A percentile compares a stretch with the other conserved stretches of the same genome.
These are phyloP conservation scores for Pilobolus umbonatus DNA, from an alignment of 192 early-diverging fungal species.

Conservation along the genomic window DNA sequence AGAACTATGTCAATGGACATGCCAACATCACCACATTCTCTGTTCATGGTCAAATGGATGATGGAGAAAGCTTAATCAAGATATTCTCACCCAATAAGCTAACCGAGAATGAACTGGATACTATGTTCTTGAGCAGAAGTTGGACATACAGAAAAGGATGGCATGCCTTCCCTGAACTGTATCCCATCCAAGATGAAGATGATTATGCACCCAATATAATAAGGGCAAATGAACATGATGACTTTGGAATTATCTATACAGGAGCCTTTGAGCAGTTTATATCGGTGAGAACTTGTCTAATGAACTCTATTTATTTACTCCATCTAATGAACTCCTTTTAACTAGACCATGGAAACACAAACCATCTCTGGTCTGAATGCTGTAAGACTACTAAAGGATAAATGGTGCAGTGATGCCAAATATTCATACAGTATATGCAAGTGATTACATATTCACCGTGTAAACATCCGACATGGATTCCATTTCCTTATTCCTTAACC, in stretches of 20 bases:
- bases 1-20: conserved; percentile 27
- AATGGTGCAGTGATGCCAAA: conserved; percentile 29
- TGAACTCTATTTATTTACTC: not conserved
- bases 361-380: conserved; percentile 53
- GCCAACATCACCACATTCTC: conserved; percentile 43
- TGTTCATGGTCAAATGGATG: conserved; percentile 27
- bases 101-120: conserved; percentile 37
- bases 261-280: conserved; percentile 57
- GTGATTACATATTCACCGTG: conserved; percentile 38
- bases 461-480: conserved; percentile 66
- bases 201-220: conserved; percentile 26
- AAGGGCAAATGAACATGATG: conserved; percentile 28
- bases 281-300: conserved; percentile 36
- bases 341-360: conserved; percentile 64
- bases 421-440: no score
- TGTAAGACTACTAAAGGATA: conserved; percentile 43
- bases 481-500: conserved; percentile 44
- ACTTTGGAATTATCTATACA: conserved; percentile 48
- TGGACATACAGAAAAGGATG: conserved; percentile 51
- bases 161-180: conserved; percentile 57
- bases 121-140: conserved; percentile 39
- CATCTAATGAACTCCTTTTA: conserved; percentile 1
- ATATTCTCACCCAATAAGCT: conserved; percentile 48
- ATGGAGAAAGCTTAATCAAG: conserved; percentile 50
- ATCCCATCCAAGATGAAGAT: conserved; percentile 19